Percentiles rank a stretch among this genome's conserved stretches.
Evolutionary conservation across 139 green algal genomes (phyloP).

Genomic region (Yamagishiella unicocca): DNA sequence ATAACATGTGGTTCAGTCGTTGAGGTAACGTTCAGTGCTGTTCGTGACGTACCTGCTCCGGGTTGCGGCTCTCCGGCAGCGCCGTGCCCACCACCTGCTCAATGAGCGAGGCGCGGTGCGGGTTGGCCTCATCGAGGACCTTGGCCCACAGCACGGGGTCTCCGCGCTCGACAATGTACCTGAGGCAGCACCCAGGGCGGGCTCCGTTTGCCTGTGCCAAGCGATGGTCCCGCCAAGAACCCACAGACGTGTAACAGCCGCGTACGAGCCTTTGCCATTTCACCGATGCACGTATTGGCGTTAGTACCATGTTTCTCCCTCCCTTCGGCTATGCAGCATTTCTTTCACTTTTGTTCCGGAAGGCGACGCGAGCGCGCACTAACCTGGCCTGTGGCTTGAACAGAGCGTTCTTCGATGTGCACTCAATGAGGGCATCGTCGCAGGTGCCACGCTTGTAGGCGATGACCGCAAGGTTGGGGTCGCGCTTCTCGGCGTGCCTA

Average conservation of each 20-base stretch:
- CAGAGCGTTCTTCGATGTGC: slow-evolving; percentile 96
- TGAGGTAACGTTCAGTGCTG: no score
- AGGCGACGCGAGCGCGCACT: no score
- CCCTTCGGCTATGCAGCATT: no score
- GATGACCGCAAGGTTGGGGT: slow-evolving; percentile 97
- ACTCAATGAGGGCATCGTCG: slow-evolving; percentile 96
- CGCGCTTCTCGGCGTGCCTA: slow-evolving; percentile 97
- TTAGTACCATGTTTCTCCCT: no score
- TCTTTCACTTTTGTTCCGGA: no score
- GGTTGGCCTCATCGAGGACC: slow-evolving; percentile 92
- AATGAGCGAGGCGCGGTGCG: slow-evolving; percentile 71
- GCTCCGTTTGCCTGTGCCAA: no score
- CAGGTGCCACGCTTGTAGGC: slow-evolving; percentile 96
- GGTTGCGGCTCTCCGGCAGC: slow-evolving; percentile 98
- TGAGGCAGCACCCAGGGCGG: neutral
- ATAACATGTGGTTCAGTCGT: no score
- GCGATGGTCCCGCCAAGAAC: no score
- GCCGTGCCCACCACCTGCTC: slow-evolving; percentile 95
- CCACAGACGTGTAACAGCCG: no score
- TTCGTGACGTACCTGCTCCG: slow-evolving; percentile 91
- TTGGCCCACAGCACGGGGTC: slow-evolving; percentile 94
- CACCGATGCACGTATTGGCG: no score
- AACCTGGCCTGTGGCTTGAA: slow-evolving; percentile 96
- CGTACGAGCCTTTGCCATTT: no score
- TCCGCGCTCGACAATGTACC: slow-evolving; percentile 96